Evolutionary conservation across 192 early-diverging fungal genomes (phyloP).

Genomic region (Rhizophagus prolifer): DNA sequence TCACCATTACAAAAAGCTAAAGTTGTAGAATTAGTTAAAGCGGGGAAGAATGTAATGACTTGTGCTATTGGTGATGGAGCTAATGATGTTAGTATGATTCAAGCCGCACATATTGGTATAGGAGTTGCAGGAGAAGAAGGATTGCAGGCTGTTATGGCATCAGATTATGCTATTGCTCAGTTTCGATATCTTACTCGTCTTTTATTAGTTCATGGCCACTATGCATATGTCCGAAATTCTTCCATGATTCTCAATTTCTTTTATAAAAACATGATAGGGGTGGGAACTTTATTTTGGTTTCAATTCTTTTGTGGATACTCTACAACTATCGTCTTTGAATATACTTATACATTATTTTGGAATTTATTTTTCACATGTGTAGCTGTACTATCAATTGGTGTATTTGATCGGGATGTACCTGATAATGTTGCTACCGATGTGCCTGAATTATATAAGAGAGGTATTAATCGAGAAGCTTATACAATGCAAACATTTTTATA

Average conservation of each 20-base stretch:
- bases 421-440: slow-evolving; percentile 56
- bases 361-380: slow-evolving; percentile 78
- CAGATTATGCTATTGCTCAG: slow-evolving; percentile 74
- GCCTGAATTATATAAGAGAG: slow-evolving; percentile 74
- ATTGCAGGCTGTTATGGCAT: slow-evolving; percentile 72
- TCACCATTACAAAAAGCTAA: slow-evolving; percentile 76
- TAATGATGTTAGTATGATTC: slow-evolving; percentile 83
- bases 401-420: slow-evolving; percentile 75
- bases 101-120: slow-evolving; percentile 74
- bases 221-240: slow-evolving; percentile 58
- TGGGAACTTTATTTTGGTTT: slow-evolving; percentile 74
- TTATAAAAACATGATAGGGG: slow-evolving; percentile 73
- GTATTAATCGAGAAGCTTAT: slow-evolving; percentile 62
- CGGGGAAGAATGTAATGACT: slow-evolving; percentile 62
- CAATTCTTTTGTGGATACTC: slow-evolving; percentile 82
- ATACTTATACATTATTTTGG: slow-evolving; percentile 74
- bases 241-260: slow-evolving; percentile 70
- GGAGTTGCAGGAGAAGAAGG: slow-evolving; percentile 80
- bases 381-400: slow-evolving; percentile 64
- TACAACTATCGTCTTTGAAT: slow-evolving; percentile 70
- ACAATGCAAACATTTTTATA: slow-evolving; percentile 59
- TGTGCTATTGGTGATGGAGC: slow-evolving; percentile 82
- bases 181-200: slow-evolving; percentile 64
- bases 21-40: slow-evolving; percentile 70
- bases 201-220: slow-evolving; percentile 73